Conservation (phyloP, 371 early-diverging fungal genomes). For the Syncephalastrum sp. region DNA sequence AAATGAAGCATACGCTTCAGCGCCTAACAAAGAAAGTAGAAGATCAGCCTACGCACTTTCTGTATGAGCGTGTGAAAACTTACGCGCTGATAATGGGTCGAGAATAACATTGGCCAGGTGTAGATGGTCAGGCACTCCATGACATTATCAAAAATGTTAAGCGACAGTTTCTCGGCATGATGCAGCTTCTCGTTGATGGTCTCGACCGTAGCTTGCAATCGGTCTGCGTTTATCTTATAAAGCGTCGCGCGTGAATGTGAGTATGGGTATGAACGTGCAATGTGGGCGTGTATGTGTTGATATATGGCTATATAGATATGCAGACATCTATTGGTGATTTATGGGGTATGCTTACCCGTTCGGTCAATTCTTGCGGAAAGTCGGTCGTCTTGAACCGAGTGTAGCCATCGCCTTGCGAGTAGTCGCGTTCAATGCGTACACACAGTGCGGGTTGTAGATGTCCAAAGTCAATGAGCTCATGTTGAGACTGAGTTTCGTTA, state of each 20-base stretch:
- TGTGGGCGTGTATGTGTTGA: too few species aligned
- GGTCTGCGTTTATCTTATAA: constrained; percentile 30
- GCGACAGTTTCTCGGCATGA: constrained; percentile 43
- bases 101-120: constrained; percentile 43
- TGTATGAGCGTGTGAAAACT: not conserved
- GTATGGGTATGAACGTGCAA: not conserved
- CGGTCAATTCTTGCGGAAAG: constrained; percentile 37
- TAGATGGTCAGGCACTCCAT: constrained; percentile 48
- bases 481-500: constrained; percentile 5
- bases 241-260: not conserved
- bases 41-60: not conserved
- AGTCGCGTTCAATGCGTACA: constrained; percentile 49
- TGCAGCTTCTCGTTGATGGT: constrained; percentile 39
- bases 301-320: too few species aligned
- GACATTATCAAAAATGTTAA: constrained; percentile 42
- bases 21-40: constrained; percentile 18
- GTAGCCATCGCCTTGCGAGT: constrained; percentile 47
- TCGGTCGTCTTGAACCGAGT: constrained; percentile 37
- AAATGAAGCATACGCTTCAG: constrained; percentile 32
- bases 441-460: too few species aligned
- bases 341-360: constrained; percentile 28
- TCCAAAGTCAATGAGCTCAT: too few species aligned
- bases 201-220: constrained; percentile 37
- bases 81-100: constrained; percentile 50
- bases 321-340: too few species aligned